Evolutionary conservation across 2,329 filamentous ascomycete species (phyloP), one percentile per base, ranked within the genome.

Genomic region (Arthrobotrys entomopaga): DNA sequence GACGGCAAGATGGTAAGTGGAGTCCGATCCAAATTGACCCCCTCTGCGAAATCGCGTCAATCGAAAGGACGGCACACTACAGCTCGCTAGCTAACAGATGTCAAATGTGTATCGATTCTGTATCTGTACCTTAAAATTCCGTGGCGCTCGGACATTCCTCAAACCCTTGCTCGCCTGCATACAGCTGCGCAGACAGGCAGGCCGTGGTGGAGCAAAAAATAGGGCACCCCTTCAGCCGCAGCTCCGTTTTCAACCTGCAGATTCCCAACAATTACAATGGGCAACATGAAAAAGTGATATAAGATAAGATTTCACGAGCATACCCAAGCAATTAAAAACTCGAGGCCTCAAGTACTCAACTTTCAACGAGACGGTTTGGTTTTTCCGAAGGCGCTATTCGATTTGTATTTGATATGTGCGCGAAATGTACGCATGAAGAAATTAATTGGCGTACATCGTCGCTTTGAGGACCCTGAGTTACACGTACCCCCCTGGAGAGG

Each of bases 401-500:
- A 7, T 29, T 3, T 29, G 26, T 29, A 29, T 29, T 29, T 29
- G 7, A 3, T 29, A 29, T 29, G 7, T 29, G n/a, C 38, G 10
- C 42, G 24, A 38, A 42, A 40, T 61, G 42, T 52, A 43, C 58
- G 59, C 29, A 52, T 63, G 42, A 7, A 63, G 59, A n/a, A 63
- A 52, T 46, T 53, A 19, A 53, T 53, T 53, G 59, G 59, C 48
- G 59, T 20, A 53, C 19, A 42, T 52, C 56, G 6, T 60, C 29
- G 19, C 16, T 56, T 49, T 16, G 13, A 65, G 19, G 19, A 16
- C 40, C 40, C 42, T 22, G 54, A 60, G 65, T 56, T 60, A 69
- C 65, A 69, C 65, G 65, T 69, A 69, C 52, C 56, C 65, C 65
- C 65, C 49, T 22, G 10, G n/a, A 22, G n/a, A n/a, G n/a, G 43